Base-by-base conservation (phyloP, 352 stramenopile genomes). In the Pythium scleroteichum region DNA sequence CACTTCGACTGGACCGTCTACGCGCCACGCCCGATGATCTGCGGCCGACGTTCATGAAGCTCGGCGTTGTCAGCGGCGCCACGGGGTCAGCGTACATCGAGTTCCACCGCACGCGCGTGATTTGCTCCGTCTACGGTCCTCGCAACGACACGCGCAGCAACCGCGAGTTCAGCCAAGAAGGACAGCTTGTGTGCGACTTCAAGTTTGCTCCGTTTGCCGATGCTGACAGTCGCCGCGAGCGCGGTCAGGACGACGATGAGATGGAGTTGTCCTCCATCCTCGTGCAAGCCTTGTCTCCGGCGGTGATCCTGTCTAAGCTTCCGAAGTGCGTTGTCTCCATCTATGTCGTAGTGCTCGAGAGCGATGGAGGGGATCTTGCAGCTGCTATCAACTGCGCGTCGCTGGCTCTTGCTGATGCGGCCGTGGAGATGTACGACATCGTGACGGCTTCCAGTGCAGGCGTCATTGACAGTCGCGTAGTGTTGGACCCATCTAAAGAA, bases 351-450 rank as follows among this genome's bases (percentile, higher is more conserved):
- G 85, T 97, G 57, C 76, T 97, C 19, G 79, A 94, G 54, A 80
- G 85, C 26, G 86, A 97, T 53, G 90, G 90, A 40, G 79, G 87
- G 12, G 87, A 93, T 13, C 76, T 95, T 14, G 79, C 85, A 14
- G 83, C 88, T 4, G 82, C 87, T 17, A 88, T 96, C 53, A 94
- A 91, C 53, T 91, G 79, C 42, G 90, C 90, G 27, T 97, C 88
- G 20, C 71, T 97, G 26, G 90, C 90, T 22, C 74, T 97, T 5
- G 83, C 86, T 8, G 87, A 97, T 49, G 88, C 87, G 7, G 88
- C 86, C 0, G 85, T 97, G n/a, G 90, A 97, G 71, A 94, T 97
- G 76, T 94, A 90, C 52, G 90, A 97, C 68, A 73, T 97, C 24
- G 89, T 97, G 29, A 88, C 89, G 23, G 79, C 87, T 6, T 75